Evolutionary conservation across 2,329 filamentous ascomycete genomes (phyloP), one percentile per base, ranked within the genome.

Genomic region (Hymenoscyphus repandus): DNA sequence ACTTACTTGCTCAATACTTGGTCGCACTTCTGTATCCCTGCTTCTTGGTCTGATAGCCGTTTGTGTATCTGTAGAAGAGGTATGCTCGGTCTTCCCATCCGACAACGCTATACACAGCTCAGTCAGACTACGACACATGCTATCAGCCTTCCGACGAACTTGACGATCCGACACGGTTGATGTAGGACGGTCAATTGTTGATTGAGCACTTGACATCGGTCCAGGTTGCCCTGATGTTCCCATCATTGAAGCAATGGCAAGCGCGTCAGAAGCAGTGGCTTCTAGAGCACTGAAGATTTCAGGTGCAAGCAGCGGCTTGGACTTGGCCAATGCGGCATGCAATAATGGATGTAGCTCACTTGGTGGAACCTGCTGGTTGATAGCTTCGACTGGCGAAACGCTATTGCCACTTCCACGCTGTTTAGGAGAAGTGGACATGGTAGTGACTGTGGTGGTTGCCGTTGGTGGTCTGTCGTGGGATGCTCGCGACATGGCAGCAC

Each of bases 371-470:
- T 64, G 70, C 6, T 69, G 68, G 49, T 68, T 72, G 32, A 69
- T 70, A 27, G 70, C 64, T 42, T 77, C 76, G 1, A 72, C 66
- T 6, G 74, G 72, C 6, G 76, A 69, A 34, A 67, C 61, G 42
- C 64, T 70, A 51, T 73, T 78, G 7, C 73, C 70, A 52, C 82
- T 79, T 17, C 74, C 75, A 61, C 87, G 83, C 20, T 44, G 40
- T 65, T 91, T 92, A 0, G 93, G 93, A 0, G 92, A 96, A 1
- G 85, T 88, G 6, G 91, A 96, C 62, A 95, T 80, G 1, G 91
- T 96, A 0, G 93, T 97, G 5, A 88, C 83, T 12, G 88, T 90
- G 0, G 93, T 97, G 7, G 88, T 92, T 40, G 93, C 93, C 6
- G 93, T 97, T 13, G 86, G 82, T 4, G 93, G 93, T 52, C 93